These are phyloP conservation scores for Apiotrichum sp. DNA, from an alignment of 1,284 basidiomycete genomes.

Conservation along the genomic window DNA sequence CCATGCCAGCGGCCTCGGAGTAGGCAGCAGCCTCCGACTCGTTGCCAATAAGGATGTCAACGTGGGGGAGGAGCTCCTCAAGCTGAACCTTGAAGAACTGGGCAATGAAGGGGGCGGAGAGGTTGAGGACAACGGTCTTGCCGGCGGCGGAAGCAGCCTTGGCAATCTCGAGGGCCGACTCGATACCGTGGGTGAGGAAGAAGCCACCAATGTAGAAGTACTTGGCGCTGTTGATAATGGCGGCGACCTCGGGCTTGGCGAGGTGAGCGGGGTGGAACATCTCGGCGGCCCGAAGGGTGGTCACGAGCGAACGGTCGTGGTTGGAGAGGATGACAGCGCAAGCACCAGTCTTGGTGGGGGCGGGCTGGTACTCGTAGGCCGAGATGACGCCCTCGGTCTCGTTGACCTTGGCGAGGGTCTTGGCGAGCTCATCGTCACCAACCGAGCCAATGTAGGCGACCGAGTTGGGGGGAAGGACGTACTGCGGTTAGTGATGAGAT, in stretches of 20 bases:
- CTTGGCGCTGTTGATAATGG: constrained; percentile 71
- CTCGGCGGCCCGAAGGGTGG: constrained; percentile 83
- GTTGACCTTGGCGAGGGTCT: constrained; percentile 89
- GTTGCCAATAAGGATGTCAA: constrained; percentile 86
- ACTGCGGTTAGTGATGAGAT: constrained; percentile 52
- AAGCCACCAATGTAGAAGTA: constrained; percentile 94
- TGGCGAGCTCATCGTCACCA: constrained; percentile 82
- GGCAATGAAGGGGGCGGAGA: constrained; percentile 95
- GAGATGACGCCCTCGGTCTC: constrained; percentile 82
- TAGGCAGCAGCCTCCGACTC: constrained; percentile 89
- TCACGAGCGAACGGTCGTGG: constrained; percentile 87
- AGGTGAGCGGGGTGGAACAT: constrained; percentile 79
- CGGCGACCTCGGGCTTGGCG: constrained; percentile 66
- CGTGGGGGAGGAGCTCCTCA: constrained; percentile 69
- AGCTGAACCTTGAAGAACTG: constrained; percentile 87
- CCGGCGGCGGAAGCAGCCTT: constrained; percentile 69
- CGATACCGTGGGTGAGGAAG: constrained; percentile 90
- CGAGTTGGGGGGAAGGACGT: constrained; percentile 77
- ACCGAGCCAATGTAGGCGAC: constrained; percentile 95
- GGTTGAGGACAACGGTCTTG: constrained; percentile 85
- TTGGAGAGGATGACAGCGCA: constrained; percentile 95
- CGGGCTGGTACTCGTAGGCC: constrained; percentile 75
- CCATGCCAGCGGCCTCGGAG: constrained; percentile 59
- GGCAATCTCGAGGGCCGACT: constrained; percentile 68
- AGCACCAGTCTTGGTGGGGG: constrained; percentile 85